Evolutionary conservation across 176 grass and related monocot genomes (phyloP).

Genomic region (Cymbopogon citratus): DNA sequence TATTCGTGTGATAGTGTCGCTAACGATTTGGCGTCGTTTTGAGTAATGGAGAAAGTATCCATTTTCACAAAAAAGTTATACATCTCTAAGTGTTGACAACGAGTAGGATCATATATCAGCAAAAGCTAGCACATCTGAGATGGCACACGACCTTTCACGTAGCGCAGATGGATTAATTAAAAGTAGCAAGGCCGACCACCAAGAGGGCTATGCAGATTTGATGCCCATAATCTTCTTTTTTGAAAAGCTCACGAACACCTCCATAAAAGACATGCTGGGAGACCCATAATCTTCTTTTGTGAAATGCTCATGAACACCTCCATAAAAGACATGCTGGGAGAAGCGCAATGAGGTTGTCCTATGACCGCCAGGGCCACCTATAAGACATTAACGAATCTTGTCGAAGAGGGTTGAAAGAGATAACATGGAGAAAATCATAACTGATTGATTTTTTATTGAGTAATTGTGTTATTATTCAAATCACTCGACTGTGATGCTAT

Average conservation of each 20-base stretch:
- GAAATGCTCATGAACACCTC: not conserved
- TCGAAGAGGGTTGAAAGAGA: not conserved
- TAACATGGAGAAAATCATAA: not conserved
- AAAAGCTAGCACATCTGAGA: too few relatives aligned
- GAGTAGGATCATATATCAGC: too few relatives aligned
- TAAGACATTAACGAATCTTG: not conserved
- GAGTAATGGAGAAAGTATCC: too few relatives aligned
- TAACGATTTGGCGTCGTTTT: too few relatives aligned
- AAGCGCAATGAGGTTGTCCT: too few relatives aligned
- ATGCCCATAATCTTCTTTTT: not conserved
- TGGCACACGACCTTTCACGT: too few relatives aligned
- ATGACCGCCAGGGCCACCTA: not conserved
- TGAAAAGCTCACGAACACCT: not conserved
- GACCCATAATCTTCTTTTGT: not conserved
- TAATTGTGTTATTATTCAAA: not conserved
- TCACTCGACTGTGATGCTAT: fast-evolving
- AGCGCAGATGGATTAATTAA: too few relatives aligned
- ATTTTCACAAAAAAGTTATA: too few relatives aligned
- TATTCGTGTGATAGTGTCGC: too few relatives aligned
- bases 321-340: not conserved
- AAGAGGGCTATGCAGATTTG: too few relatives aligned
- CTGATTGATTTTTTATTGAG: not conserved
- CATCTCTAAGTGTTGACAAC: too few relatives aligned
- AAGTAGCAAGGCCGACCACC: too few relatives aligned
- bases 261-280: not conserved